Base-by-base conservation (phyloP, 2,329 filamentous ascomycete species). In the Ophiosphaerella narmari region DNA sequence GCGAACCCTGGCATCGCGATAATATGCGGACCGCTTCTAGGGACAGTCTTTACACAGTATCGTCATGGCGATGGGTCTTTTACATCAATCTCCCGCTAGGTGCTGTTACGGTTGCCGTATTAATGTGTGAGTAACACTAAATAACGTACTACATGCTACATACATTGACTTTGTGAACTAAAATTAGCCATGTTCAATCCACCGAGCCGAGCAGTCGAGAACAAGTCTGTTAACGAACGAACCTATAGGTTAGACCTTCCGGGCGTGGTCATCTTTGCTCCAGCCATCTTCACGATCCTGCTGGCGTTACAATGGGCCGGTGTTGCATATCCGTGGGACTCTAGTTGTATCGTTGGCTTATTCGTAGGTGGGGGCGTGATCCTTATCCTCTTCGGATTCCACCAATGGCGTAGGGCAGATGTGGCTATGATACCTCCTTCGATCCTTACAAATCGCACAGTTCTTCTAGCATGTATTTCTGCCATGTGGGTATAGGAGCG, bases 251-350 rank as follows among this genome's bases (percentile, higher is more conserved):
- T 82, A 50, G 80, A 83, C 49, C 62, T 76, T 0, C 51, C 73
- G 0, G 80, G 80, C 2, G 69, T 71, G 1, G 59, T 69, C 12
- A 55, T 78, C 24, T 64, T 80, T 36, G 71, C 79, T 39, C 73
- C 68, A 2, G 68, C 70, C 4, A 59, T 75, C 34, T 54, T 77
- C 35, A 78, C 73, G 61, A 70, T 78, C 21, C 57, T 81, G 8
- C 68, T 81, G 7, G 77, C 76, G 0, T 65, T 82, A 7, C 77
- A 81, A 55, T 80, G 74, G 70, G 79, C 77, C 2, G 71, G 71
- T 5, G 46, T 66, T 1, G 62, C 64, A 7, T 65, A 72, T 41
- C 36, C 66, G 1, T 86, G 82, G 82, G 60, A 70, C 40, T 73
- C 70, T 2, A 73, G 69, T 0, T 62, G 70, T 0, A 74, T 75